A percentile compares a stretch with the other conserved stretches of the same genome.
phyloP scores from a whole-genome alignment of 1,284 basidiomycete species.

The Puccinia coronata region DNA sequence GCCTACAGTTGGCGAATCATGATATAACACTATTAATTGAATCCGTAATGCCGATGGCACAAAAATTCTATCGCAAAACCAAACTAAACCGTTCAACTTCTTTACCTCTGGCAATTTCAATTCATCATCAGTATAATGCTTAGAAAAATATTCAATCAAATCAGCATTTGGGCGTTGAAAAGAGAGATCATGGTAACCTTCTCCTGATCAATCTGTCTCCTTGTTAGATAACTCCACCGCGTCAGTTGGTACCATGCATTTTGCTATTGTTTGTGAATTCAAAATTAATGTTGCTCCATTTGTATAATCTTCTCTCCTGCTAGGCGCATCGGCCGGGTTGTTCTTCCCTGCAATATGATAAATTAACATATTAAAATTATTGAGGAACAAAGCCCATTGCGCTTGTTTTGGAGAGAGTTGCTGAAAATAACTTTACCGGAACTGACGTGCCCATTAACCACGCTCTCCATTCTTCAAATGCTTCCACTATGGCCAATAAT shows the following conservation, averaged over 20 bases:
- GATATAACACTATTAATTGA: not conserved
- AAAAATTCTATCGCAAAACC: not conserved
- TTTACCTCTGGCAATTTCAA: not conserved
- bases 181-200: not conserved
- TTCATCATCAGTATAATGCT: not conserved
- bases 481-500: not conserved
- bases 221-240: too few species aligned
- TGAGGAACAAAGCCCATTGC: not conserved
- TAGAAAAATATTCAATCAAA: not conserved
- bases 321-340: not conserved
- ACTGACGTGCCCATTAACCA: not conserved
- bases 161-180: not conserved
- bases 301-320: not conserved
- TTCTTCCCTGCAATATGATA: not conserved
- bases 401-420: slow-evolving; percentile 4
- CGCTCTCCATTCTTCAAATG: slow-evolving; percentile 3
- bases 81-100: not conserved
- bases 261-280: too few species aligned
- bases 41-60: not conserved
- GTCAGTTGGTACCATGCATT: too few species aligned
- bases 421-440: not conserved
- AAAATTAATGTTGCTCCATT: too few species aligned
- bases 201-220: too few species aligned
- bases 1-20: not conserved
- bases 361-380: not conserved